Conservation (phyloP, 2,329 filamentous ascomycete species). For the Clonostachys solani region DNA sequence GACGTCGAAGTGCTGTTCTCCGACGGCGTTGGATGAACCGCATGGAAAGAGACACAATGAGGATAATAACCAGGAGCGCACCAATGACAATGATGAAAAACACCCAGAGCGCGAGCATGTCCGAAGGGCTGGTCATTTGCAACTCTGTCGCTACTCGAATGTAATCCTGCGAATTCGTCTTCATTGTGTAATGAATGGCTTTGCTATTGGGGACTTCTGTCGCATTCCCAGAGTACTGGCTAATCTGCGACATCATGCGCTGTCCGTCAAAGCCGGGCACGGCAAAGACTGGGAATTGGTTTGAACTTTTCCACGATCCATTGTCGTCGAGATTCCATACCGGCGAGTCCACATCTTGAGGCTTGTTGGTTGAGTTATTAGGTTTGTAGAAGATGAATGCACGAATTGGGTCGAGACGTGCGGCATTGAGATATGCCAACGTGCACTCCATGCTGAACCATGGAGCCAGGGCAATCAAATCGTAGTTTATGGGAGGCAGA, state of each 20-base stretch:
- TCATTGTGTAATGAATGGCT: constrained; percentile 50
- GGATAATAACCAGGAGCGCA: constrained; percentile 65
- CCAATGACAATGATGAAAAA: constrained; percentile 70
- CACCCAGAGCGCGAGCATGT: constrained; percentile 74
- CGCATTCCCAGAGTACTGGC: constrained; percentile 74
- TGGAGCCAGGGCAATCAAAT: constrained; percentile 77
- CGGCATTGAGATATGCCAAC: constrained; percentile 62
- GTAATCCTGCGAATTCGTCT: constrained; percentile 52
- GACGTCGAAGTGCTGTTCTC: constrained; percentile 60
- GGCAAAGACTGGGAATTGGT: constrained; percentile 78
- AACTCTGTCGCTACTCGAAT: constrained; percentile 57
- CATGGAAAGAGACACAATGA: constrained; percentile 66
- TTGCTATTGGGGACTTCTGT: constrained; percentile 54
- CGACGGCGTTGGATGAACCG: constrained; percentile 72
- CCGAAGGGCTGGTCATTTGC: constrained; percentile 35
- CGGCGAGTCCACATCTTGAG: constrained; percentile 60
- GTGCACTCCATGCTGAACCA: constrained; percentile 78
- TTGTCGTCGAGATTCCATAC: constrained; percentile 69
- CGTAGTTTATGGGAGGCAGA: constrained; percentile 65
- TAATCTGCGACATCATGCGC: constrained; percentile 66
- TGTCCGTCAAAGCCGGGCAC: constrained; percentile 64
- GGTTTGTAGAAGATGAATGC: constrained; percentile 62
- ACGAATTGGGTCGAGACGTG: constrained; percentile 53
- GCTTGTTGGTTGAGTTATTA: constrained; percentile 49
- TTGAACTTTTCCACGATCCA: constrained; percentile 66